Evolutionary conservation across 495 filamentous ascomycete genomes (phyloP), one percentile per base, ranked within the genome.

Genomic region (Trichoderma orchidacearum): DNA sequence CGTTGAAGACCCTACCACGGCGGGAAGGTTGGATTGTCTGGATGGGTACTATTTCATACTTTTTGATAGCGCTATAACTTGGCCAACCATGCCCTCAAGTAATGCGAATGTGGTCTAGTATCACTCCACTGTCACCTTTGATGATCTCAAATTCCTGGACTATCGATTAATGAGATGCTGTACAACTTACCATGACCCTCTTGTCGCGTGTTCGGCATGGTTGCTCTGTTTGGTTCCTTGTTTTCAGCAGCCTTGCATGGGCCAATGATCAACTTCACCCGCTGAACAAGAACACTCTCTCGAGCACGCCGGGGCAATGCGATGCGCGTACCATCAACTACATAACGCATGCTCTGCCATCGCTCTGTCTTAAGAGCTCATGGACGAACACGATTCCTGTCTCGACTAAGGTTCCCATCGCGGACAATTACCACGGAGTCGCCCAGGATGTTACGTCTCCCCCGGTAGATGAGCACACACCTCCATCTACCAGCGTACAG

Each of bases 281-380:
- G n/a, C 12, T n/a, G 12, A n/a, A 9, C 21, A 48, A 48, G 5
- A 11, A 18, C 21, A 8, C 38, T 11, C 8, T 13, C 18, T 23
- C 13, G 8, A 48, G 41, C 15, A 17, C 21, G 18, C 41, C 41
- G 23, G 41, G 41, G 21, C 41, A 48, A 11, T 91, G 87, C 70
- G 78, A 81, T 55, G 80, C 73, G 58, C 73, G 78, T 59, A 87
- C 85, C 3, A 80, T 86, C 58, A 91, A 92, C 67, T 89, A 90
- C 69, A 86, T 92, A 57, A 89, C 86, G 13, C 84, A 89, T 61
- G 80, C 80, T 8, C 70, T 91, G 34, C 85, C 86, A 51, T 87
- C 90, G 69, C 87, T 87, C 68, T 91, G 87, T 63, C 70, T 88
- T 48, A 75, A 73, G 55, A 79, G 76, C 1, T 64, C 70, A 29